Percentiles rank a stretch among this genome's conserved stretches.
Conservation (phyloP, 306 rosid genomes). For the Castanea mollissima region DNA sequence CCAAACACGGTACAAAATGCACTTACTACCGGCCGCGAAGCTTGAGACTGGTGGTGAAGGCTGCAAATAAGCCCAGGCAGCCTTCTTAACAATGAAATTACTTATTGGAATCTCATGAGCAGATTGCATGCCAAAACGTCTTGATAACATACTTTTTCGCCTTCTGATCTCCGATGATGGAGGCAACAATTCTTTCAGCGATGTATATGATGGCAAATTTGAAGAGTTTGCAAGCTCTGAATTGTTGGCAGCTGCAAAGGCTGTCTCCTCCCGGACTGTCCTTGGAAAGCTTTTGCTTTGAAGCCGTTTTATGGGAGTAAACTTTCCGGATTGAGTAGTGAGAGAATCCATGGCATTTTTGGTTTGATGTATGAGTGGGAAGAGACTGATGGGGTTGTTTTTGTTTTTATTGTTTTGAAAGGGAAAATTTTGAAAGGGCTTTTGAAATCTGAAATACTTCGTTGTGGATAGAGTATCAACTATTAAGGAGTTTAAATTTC, state of each 20-base stretch:
- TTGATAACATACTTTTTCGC: background rate
- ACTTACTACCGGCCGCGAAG: background rate
- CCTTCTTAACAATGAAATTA: background rate
- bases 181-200: background rate
- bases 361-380: too few species aligned
- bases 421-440: too few species aligned
- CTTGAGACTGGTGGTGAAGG: background rate
- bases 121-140: background rate
- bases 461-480: too few species aligned
- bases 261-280: background rate
- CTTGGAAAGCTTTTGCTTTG: background rate
- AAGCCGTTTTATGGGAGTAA: too few species aligned
- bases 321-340: background rate
- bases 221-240: background rate
- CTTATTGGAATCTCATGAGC: background rate
- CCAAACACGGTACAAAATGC: background rate
- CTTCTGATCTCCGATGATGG: background rate
- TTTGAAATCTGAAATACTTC: too few species aligned
- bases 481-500: too few species aligned
- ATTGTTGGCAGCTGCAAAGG: background rate
- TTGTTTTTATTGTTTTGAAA: background rate
- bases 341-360: background rate
- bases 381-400: background rate
- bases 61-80: slow-evolving; percentile 11
- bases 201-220: background rate